Evolutionary conservation across 192 early-diverging fungal genomes (phyloP), one percentile per base, ranked within the genome.

Genomic region (Tieghemiomyces parasiticus): DNA sequence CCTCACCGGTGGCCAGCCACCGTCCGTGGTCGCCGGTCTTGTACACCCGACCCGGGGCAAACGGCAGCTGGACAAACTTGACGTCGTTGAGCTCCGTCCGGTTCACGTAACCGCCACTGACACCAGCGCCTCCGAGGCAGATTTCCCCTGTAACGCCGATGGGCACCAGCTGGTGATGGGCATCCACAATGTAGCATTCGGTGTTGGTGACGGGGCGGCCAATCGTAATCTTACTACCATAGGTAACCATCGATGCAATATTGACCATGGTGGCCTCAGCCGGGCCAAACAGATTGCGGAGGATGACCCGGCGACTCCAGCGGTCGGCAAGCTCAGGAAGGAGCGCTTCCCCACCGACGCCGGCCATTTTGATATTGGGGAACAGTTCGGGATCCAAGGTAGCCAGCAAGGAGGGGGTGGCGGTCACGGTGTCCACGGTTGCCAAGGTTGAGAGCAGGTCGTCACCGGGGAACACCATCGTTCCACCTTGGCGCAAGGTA

Each of bases 101-200:
- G 47, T 78, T 78, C 2, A 78, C 22, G 59, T 77, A 77, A 20
- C 75, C 75, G 8, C 12, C 28, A 0, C 65, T 46, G 6, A 80
- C 71, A 16, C 64, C 63, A 13, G 58, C 12, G 2, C 78, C 78
- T 25, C 65, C 67, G 24, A 79, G 59, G 52, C 60, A 60, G 2
- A 80, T 25, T 60, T 79, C 62, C 2, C 78, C 78, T 13, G 49
- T 24, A 3, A 45, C 68, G n/a, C 78, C 78, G 35, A 54, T 28
- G 10, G 69, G 70, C 3, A 76, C 63, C 1, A 61, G 63, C 26
- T 61, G 47, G 0, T 28, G 4, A 33, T 70, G 22, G 1, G 35
- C 20, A 47, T 67, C 67, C 19, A 68, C 46, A 2, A 68, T 60
- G 22, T 68, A 65, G n/a, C 48, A 34, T 26, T 26, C 51, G 25